phyloP scores from a whole-genome alignment of 2,329 filamentous ascomycete species.

The Phoma sp. region DNA sequence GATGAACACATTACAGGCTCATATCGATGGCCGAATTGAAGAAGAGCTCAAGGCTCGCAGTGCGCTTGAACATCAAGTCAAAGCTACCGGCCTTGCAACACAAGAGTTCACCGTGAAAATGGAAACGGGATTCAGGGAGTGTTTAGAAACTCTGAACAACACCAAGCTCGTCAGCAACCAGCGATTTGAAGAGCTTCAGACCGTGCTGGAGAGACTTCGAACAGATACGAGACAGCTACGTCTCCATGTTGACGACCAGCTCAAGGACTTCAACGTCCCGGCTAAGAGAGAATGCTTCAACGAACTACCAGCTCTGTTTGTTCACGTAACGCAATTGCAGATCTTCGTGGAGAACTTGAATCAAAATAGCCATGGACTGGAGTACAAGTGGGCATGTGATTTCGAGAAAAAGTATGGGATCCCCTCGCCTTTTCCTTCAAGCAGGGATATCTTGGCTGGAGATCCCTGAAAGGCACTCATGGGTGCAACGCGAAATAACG shows the following conservation, averaged over 20 bases:
- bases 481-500: too few species aligned
- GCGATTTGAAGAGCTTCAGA: too few species aligned
- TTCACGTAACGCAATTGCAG: slow-evolving; percentile 13
- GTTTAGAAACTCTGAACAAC: too few species aligned
- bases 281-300: slow-evolving; percentile 10
- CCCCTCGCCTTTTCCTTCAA: background rate
- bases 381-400: background rate
- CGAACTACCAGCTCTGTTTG: slow-evolving; percentile 1
- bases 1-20: too few species aligned
- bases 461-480: background rate
- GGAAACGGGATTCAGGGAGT: too few species aligned
- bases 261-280: slow-evolving; percentile 11
- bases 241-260: slow-evolving; percentile 8
- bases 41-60: too few species aligned
- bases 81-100: too few species aligned
- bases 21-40: too few species aligned
- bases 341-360: slow-evolving; percentile 9
- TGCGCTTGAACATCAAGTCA: too few species aligned
- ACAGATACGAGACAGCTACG: background rate
- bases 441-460: background rate
- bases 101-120: too few species aligned
- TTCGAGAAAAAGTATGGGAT: background rate
- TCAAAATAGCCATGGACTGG: background rate
- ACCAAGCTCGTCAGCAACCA: too few species aligned
- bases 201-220: background rate